Conservation (phyloP, 1,284 basidiomycete genomes). For the Cryptococcus sp. region DNA sequence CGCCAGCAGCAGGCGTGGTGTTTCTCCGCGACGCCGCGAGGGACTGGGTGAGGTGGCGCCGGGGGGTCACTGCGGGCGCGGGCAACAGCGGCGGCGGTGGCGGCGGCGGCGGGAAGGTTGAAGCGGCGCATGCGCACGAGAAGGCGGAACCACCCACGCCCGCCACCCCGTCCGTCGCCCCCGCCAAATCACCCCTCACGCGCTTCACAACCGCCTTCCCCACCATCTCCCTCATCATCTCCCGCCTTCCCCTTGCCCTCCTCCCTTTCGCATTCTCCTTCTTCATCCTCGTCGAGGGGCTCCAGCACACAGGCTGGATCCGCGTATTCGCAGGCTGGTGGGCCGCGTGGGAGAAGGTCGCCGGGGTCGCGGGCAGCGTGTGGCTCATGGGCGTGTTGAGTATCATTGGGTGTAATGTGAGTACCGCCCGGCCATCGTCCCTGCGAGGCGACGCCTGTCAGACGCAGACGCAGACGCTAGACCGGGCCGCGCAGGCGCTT, state of each 20-base stretch:
- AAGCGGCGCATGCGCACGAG: neutral
- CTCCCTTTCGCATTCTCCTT: constrained; percentile 92
- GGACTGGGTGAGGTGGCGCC: constrained; percentile 14
- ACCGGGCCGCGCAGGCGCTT: neutral
- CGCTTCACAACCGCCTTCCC: constrained; percentile 58
- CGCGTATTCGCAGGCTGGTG: constrained; percentile 76
- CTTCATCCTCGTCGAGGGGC: constrained; percentile 87
- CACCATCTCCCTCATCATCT: constrained; percentile 66
- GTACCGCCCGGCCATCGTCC: too few species aligned
- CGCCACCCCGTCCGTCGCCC: constrained; percentile 1
- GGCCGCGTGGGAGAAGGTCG: constrained; percentile 53
- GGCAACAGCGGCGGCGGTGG: neutral
- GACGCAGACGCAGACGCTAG: too few species aligned
- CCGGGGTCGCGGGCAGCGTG: constrained; percentile 51
- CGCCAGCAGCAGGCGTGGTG: constrained; percentile 79
- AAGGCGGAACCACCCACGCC: neutral
- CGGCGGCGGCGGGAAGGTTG: neutral
- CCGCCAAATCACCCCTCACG: constrained; percentile 9
- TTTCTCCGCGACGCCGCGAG: constrained; percentile 58
- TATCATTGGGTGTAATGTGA: constrained; percentile 76
- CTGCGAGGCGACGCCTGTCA: too few species aligned
- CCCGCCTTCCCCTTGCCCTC: constrained; percentile 54
- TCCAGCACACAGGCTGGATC: constrained; percentile 87
- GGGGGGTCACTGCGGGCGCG: neutral
- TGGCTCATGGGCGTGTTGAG: constrained; percentile 56